These are phyloP conservation scores for Cercospora sojina DNA, from an alignment of 2,329 filamentous ascomycete species.

Conservation along the genomic window DNA sequence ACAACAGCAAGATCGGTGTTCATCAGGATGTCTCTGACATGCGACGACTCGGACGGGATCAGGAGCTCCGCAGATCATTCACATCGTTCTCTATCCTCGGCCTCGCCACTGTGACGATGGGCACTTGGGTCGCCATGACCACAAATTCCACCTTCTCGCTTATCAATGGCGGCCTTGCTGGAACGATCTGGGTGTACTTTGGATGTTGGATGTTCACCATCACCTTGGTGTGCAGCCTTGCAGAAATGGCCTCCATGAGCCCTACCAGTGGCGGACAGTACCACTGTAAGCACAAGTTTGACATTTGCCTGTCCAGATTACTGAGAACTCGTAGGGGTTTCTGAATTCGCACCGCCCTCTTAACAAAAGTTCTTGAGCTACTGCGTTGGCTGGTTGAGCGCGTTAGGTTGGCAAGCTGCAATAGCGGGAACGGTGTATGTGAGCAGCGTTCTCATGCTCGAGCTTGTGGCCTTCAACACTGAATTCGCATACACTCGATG, in stretches of 20 bases:
- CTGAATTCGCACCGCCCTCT: conserved; percentile 27
- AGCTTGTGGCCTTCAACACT: conserved; percentile 13
- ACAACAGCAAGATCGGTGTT: conserved; percentile 1
- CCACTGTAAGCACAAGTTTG: neutral
- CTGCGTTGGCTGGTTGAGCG: conserved; percentile 17
- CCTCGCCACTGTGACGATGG: conserved; percentile 18
- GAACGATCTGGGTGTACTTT: conserved; percentile 24
- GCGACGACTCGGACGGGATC: conserved; percentile 13
- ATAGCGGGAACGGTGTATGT: conserved; percentile 9
- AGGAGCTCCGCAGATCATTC: conserved; percentile 13
- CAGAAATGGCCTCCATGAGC: conserved; percentile 33
- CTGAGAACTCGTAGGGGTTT: conserved; percentile 3
- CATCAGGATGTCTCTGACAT: conserved; percentile 18
- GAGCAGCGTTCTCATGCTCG: conserved; percentile 4
- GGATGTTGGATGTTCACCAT: conserved; percentile 22
- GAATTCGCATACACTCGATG: conserved; percentile 17
- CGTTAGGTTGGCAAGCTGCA: conserved; percentile 17
- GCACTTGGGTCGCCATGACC: conserved; percentile 29
- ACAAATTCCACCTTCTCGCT: conserved; percentile 21
- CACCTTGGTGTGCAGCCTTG: conserved; percentile 27
- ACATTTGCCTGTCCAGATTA: neutral
- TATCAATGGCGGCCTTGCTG: conserved; percentile 29
- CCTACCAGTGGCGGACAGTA: conserved; percentile 32
- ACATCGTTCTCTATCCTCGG: conserved; percentile 14
- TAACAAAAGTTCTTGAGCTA: conserved; percentile 24